Base-by-base conservation (phyloP, 768 basidiomycete genomes). In the Boletus speciosus region DNA sequence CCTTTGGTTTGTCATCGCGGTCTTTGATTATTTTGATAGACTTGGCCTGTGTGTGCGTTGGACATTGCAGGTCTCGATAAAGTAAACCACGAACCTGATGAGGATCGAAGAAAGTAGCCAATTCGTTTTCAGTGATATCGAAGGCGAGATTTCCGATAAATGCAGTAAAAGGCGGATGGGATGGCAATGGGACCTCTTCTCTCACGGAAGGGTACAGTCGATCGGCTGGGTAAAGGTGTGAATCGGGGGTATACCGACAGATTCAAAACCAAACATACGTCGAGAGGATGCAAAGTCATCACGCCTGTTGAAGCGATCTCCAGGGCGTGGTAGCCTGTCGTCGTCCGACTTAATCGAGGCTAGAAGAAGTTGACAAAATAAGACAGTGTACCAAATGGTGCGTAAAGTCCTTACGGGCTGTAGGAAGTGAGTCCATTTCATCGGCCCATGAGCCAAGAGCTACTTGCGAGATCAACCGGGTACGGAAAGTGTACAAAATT, bases 361-460 rank as follows among this genome's bases (percentile, higher is more conserved):
- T 89, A 64, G 53, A 46, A 47, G 63, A 54, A 64, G 51, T 49
- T 39, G 5, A 47, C 42, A 16, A 36, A 40, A 60, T 65, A 44
- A 58, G 54, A 47, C 52, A 31, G 47, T 40, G 42, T 21, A 31
- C n/a, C 36, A 52, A 38, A 60, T 45, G 40, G 41, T 34, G 50
- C 9, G 54, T 31, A 39, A 50, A 25, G 48, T 37, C 79, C 94
- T 76, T 76, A 98, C 96, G 96, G 66, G 93, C 95, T 63, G 84
- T 88, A 27, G 96, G 96, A 57, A 98, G 81, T 31, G 80, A 64
- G 61, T 97, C 95, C 92, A 98, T 94, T 73, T 98, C 97, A 70
- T 98, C 97, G 7, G 97, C 97, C 97, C 97, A 99, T 67, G 92
- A 95, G 65, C 93, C 96, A 49, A 90, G 75, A 49, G 85, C 92